phyloP scores from a whole-genome alignment of 2,329 filamentous ascomycete genomes.

The Neofusicoccum cordaticola region DNA sequence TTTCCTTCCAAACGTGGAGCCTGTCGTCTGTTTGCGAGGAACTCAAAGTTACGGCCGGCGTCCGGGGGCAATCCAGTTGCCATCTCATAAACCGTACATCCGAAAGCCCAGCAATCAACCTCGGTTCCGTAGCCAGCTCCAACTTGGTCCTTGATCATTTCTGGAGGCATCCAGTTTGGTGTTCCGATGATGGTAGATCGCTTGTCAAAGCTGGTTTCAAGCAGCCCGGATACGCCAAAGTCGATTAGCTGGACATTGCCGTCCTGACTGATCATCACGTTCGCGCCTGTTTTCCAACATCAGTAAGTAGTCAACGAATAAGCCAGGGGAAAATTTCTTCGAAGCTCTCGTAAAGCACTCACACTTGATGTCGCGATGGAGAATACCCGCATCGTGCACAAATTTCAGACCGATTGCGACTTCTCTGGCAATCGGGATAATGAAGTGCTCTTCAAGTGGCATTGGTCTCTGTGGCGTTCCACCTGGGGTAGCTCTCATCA shows the following conservation, averaged over 20 bases:
- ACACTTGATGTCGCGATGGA: conserved; percentile 66
- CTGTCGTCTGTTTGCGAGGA: conserved; percentile 55
- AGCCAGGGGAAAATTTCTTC: no score
- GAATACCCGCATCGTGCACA: conserved; percentile 63
- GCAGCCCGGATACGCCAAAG: conserved; percentile 77
- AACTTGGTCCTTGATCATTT: conserved; percentile 53
- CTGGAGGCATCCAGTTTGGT: conserved; percentile 82
- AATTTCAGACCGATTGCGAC: conserved; percentile 60
- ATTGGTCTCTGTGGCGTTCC: conserved; percentile 34
- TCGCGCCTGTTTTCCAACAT: conserved; percentile 54
- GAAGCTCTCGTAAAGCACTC: conserved; percentile 16
- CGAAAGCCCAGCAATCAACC: conserved; percentile 80
- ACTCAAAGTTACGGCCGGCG: conserved; percentile 47
- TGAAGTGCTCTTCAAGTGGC: conserved; percentile 57
- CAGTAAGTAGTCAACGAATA: not conserved
- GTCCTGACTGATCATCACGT: conserved; percentile 74
- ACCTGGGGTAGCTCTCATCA: conserved; percentile 43
- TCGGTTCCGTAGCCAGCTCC: conserved; percentile 47
- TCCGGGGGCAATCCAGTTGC: conserved; percentile 68
- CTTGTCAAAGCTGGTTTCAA: conserved; percentile 74
- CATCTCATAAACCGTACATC: conserved; percentile 77
- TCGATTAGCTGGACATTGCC: conserved; percentile 79
- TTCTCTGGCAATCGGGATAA: conserved; percentile 63
- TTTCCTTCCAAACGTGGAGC: conserved; percentile 69
- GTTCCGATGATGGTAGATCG: conserved; percentile 79